Evolutionary conservation across 1,284 basidiomycete genomes (phyloP), one percentile per base, ranked within the genome.

Genomic region (Irpex sp.): DNA sequence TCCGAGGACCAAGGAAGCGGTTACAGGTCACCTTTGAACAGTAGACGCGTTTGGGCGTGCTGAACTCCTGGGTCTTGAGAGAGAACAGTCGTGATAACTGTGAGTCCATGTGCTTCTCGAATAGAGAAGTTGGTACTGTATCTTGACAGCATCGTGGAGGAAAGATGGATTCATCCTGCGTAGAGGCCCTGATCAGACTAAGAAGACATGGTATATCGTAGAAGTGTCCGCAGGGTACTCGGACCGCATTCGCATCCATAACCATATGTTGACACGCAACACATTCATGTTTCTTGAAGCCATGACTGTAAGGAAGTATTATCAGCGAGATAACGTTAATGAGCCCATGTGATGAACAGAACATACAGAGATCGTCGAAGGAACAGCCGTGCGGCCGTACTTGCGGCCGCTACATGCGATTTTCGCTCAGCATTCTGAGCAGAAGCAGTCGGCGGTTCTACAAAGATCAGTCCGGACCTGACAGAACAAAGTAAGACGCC

Each of bases 111-210:
- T 71, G 63, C 0, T 57, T 61, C 13, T 65, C 65, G 58, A 77
- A 73, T n/a, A 67, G 60, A 4, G 55, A 4, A 36, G 71, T 47
- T n/a, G 74, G 72, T 48, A 78, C 73, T n/a, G 59, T 57, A 8
- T 69, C 60, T 38, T 69, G 65, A 62, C 77, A 78, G 64, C 78
- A 79, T 7, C 72, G 67, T 8, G 77, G 76, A 1, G 77, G 78
- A 63, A 74, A 76, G 44, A 76, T 68, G 5, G 72, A 70, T 61
- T 78, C 75, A 65, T 78, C 76, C 31, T 66, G 66, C 5, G 68
- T 71, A 3, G 78, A 73, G 4, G 68, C 67, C 40, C 73, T 63
- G 62, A 77, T 73, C 58, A 78, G 72, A 57, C 65, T 62, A 15
- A 72, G 59, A 3, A 77, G 64, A 65, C 78, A 80, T 1, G 58